Percentiles rank a stretch among this genome's conserved stretches.
phyloP scores from a whole-genome alignment of 148 eudicot genomes.

The Simmondsia chinensis region DNA sequence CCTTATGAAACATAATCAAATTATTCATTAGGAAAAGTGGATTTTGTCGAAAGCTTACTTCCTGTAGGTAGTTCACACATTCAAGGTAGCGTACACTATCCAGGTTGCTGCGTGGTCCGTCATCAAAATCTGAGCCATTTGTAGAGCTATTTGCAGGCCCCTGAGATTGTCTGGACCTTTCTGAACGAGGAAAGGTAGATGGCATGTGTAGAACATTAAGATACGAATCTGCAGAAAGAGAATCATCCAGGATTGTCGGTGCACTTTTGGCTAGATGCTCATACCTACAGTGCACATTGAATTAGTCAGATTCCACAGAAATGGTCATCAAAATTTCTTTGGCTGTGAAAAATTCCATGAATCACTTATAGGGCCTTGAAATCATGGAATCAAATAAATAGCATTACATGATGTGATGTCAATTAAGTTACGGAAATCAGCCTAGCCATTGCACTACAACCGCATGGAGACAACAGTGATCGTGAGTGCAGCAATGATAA shows the following conservation, averaged over 20 bases:
- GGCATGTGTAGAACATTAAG: slow-evolving; percentile 97
- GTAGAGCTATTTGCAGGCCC: slow-evolving; percentile 49
- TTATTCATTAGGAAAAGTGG: too few species aligned
- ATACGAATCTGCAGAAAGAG: slow-evolving; percentile 97
- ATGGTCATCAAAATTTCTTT: not conserved
- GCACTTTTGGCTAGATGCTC: slow-evolving; percentile 98
- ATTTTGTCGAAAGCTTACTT: too few species aligned
- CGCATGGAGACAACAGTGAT: too few species aligned
- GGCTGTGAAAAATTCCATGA: too few species aligned
- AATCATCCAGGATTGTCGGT: slow-evolving; percentile 91
- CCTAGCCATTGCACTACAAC: too few species aligned
- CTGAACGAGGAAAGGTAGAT: slow-evolving; percentile 92
- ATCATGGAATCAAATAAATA: too few species aligned
- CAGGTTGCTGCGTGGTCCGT: slow-evolving; percentile 92
- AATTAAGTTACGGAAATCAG: too few species aligned
- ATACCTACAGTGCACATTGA: slow-evolving; percentile 44
- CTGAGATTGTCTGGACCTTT: slow-evolving; percentile 62
- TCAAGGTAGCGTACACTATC: slow-evolving; percentile 79
- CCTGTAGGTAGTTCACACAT: slow-evolving; percentile 86
- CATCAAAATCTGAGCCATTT: slow-evolving; percentile 42
- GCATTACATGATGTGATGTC: too few species aligned
- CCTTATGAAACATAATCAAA: too few species aligned
- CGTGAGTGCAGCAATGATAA: too few species aligned
- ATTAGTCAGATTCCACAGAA: slow-evolving; percentile 9
- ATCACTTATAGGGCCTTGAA: too few species aligned